phyloP scores from a whole-genome alignment of 495 filamentous ascomycete species.

The Jackrogersella multiformis region DNA sequence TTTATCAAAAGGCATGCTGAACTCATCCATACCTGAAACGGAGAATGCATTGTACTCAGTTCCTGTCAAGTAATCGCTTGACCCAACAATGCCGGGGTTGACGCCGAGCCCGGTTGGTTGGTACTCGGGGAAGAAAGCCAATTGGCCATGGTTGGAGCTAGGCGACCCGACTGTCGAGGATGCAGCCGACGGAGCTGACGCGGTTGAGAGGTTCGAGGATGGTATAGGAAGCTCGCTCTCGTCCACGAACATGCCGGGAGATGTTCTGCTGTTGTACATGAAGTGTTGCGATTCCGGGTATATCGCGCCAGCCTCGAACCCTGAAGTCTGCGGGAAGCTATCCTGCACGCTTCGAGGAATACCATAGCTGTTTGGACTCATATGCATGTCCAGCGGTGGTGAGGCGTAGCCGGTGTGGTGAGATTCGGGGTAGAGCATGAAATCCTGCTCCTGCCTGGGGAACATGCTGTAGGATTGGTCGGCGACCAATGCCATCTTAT shows the following conservation, averaged over 20 bases:
- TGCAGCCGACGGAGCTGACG: constrained; percentile 77
- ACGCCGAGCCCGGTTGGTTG: constrained; percentile 70
- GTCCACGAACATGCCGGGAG: constrained; percentile 56
- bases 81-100: constrained; percentile 71
- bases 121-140: constrained; percentile 68
- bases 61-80: constrained; percentile 64
- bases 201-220: constrained; percentile 72
- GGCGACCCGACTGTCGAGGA: constrained; percentile 88
- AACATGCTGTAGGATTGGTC: constrained; percentile 49
- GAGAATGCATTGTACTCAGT: constrained; percentile 65
- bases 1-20: constrained; percentile 64
- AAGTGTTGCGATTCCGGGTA: constrained; percentile 51
- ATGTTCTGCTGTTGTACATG: constrained; percentile 49
- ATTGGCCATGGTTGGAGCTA: constrained; percentile 69
- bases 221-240: constrained; percentile 59
- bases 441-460: constrained; percentile 49
- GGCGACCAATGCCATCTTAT: constrained; percentile 44
- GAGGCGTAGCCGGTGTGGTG: constrained; percentile 50
- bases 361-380: constrained; percentile 52
- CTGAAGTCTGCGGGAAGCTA: constrained; percentile 49
- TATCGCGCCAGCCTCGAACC: constrained; percentile 47
- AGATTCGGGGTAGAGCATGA: constrained; percentile 57
- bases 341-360: constrained; percentile 54
- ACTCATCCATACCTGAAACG: constrained; percentile 58
- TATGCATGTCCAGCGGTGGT: constrained; percentile 52